Evolutionary conservation across 306 rosid species (phyloP).

Genomic region (Lathyrus sativus): DNA sequence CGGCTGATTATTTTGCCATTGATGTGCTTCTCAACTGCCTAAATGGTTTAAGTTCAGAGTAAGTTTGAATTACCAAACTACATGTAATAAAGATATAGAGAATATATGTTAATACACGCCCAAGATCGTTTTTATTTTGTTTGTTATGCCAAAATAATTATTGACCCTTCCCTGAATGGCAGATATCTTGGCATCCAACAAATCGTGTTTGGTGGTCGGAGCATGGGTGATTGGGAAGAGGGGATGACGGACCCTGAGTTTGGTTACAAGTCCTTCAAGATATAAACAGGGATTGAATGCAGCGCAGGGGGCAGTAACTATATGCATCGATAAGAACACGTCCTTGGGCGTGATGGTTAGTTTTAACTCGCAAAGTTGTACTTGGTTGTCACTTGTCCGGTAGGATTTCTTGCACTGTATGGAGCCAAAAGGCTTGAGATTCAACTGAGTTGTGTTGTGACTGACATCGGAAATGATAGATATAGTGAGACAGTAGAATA

Average conservation of each 20-base stretch:
- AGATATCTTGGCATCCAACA: slow-evolving; percentile 92
- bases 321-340: slow-evolving; percentile 1
- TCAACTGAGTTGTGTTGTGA: slow-evolving; percentile 22
- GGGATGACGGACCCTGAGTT: slow-evolving; percentile 77
- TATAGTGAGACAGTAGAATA: neutral
- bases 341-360: neutral
- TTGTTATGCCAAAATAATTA: slow-evolving; percentile 25
- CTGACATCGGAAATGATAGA: slow-evolving; percentile 8
- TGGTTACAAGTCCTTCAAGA: slow-evolving; percentile 87
- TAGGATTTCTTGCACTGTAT: neutral
- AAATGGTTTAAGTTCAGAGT: slow-evolving; percentile 86
- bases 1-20: slow-evolving; percentile 74
- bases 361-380: neutral
- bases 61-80: slow-evolving; percentile 44
- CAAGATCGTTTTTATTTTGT: neutral
- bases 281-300: slow-evolving; percentile 43
- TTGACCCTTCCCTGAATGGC: slow-evolving; percentile 33
- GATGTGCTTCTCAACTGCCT: slow-evolving; percentile 90
- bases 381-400: neutral
- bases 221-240: slow-evolving; percentile 94
- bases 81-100: neutral
- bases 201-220: slow-evolving; percentile 80
- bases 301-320: slow-evolving; percentile 1
- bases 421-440: slow-evolving; percentile 4
- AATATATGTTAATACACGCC: slow-evolving; percentile 2